A percentile compares a stretch with the other conserved stretches of the same genome.
These are phyloP conservation scores for Fonsecaea multimorphosa DNA, from an alignment of 2,329 filamentous ascomycete species.

Conservation along the genomic window DNA sequence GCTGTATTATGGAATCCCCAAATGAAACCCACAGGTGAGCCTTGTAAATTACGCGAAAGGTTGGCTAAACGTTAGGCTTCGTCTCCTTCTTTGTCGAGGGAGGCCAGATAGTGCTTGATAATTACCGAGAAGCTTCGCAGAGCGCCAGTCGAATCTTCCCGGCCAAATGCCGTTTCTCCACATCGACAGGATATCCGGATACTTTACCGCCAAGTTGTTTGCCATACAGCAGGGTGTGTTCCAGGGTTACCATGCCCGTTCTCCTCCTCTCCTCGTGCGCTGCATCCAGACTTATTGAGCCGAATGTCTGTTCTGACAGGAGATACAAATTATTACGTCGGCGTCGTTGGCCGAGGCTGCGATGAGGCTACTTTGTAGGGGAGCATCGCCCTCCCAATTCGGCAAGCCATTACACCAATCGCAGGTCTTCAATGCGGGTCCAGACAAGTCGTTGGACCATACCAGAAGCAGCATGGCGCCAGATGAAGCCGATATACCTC, in stretches of 20 bases:
- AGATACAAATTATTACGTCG: neutral
- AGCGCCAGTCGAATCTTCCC: neutral
- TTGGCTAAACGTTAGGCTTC: neutral
- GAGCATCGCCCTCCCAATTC: neutral
- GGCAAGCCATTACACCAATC: neutral
- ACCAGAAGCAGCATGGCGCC: neutral
- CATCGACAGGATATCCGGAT: neutral
- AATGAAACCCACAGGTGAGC: neutral
- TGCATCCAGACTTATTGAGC: neutral
- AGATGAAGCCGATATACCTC: no score
- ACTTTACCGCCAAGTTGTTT: neutral
- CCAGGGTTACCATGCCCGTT: no score
- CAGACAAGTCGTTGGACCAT: neutral
- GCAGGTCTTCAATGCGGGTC: neutral
- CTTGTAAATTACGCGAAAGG: neutral
- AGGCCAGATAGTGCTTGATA: neutral
- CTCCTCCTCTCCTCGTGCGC: neutral
- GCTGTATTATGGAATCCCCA: neutral
- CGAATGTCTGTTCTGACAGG: neutral
- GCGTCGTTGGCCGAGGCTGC: neutral
- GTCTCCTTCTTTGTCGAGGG: neutral
- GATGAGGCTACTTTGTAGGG: neutral
- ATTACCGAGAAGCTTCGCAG: neutral
- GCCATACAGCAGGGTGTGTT: neutral
- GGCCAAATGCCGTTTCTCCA: constrained; percentile 1